Evolutionary conservation across 1,284 basidiomycete genomes (phyloP), one percentile per base, ranked within the genome.

Genomic region (Rhodotorula sp.): DNA sequence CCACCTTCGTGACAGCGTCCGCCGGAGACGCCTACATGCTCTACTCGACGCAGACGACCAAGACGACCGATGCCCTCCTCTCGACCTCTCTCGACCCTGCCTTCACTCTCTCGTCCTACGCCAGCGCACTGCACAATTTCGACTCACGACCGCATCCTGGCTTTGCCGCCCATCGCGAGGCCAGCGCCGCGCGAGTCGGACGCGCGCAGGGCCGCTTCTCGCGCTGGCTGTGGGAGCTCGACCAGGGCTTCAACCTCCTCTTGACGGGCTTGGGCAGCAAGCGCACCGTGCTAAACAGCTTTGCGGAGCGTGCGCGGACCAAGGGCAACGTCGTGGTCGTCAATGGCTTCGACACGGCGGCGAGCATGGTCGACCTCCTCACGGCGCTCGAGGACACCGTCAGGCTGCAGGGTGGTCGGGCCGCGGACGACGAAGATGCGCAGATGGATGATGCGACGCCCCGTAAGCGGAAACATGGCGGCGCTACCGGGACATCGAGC

Each of bases 181-280:
- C 80, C 66, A 46, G 44, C 17, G 65, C 71, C n/a, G 60, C 75
- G 55, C 77, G 69, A 55, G 77, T 84, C 61, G 62, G 81, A 76
- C 65, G 81, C 81, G 77, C 80, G 60, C 48, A 82, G 62, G 80
- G 79, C 44, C 81, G 86, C n/a, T 90, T 89, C 78, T 82, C 84
- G 25, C 86, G 88, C 62, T 91, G 89, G 81, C 81, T 86, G 46
- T 83, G 84, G 67, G 91, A 96, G 80, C 85, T 97, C 34, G 82
- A 85, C 1, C 86, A 89, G 78, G 92, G 91, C 1, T 96, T 93
- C 84, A 93, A 91, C 80, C 82, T 97, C 64, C 81, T 94, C 16
- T 88, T 92, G 79, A 92, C 93, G 77, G 94, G 94, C 0, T 87
- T 88, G 77, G 94, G 94, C 2, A 93, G 91, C 34, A 97, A 97